Evolutionary conservation across 2,329 filamentous ascomycete species (phyloP).

Genomic region (Penicillium crustosum): DNA sequence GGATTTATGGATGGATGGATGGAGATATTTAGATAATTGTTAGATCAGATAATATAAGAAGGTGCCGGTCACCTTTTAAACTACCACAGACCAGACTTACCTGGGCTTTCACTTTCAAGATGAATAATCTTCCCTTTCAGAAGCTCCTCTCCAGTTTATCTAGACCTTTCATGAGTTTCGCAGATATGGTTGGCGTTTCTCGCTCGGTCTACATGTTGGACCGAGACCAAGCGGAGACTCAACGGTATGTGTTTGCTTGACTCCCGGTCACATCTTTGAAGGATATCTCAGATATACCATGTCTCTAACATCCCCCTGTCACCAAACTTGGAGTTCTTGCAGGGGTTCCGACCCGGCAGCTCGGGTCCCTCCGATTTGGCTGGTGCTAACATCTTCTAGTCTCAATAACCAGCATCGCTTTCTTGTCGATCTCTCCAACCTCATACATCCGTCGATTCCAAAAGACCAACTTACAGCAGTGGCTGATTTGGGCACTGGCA

Average conservation of each 20-base stretch:
- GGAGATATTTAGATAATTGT: neutral
- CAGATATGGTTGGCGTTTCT: constrained; percentile 2
- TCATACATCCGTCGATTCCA: constrained; percentile 30
- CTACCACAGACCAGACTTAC: neutral
- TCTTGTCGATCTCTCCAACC: constrained; percentile 20
- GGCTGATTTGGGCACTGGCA: constrained; percentile 33
- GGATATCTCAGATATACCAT: neutral
- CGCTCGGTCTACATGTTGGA: constrained; percentile 22
- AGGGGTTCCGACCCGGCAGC: neutral
- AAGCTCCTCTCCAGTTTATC: neutral
- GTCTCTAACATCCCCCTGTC: neutral
- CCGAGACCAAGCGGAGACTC: constrained; percentile 22
- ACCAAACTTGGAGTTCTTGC: neutral
- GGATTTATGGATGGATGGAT: no score
- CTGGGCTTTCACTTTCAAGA: neutral
- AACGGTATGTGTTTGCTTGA: constrained; percentile 16
- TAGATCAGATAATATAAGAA: neutral
- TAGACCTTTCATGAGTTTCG: neutral
- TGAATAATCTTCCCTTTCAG: neutral
- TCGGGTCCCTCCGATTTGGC: neutral
- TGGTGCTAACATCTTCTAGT: constrained; percentile 7
- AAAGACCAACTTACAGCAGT: constrained; percentile 16
- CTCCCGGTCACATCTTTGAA: neutral
- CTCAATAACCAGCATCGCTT: constrained; percentile 30
- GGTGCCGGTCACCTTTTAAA: neutral